Base-by-base conservation (phyloP, 768 basidiomycete species). In the Panaeolus papilionaceus region DNA sequence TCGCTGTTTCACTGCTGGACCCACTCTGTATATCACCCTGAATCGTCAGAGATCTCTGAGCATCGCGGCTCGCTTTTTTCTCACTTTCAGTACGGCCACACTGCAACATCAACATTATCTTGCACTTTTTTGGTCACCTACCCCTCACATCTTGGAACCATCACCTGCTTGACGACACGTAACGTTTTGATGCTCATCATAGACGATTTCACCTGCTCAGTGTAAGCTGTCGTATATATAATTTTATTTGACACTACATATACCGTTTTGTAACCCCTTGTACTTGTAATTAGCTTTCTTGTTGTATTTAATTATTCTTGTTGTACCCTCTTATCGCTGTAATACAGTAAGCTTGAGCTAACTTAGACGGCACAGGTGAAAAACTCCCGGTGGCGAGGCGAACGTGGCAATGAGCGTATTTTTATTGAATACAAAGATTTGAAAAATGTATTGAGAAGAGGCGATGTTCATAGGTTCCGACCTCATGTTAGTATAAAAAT, bases 81-180 rank as follows among this genome's bases (percentile, higher is more conserved):
- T 63, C 26, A 20, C 47, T 39, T 42, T 9, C 20, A 38, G 45
- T 62, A 47, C 38, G 75, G 70, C 71, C 20, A 23, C 26, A 20
- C 9, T 18, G 14, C 47, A 51, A 11, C 47, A 23, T 51, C 47
- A 26, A 26, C 4, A 20, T 51, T 26, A 51, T 23, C 54, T 37
- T 33, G 54, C 54, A 58, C n/a, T 33, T 58, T 33, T 58, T 58
- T 58, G 26, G 33, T 16, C 26, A 14, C 54, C 14, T 28, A 33
- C 8, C 14, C 26, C 7, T 33, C 28, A 54, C 28, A 58, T 28
- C 54, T 33, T 58, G 54, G 54, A 37, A 33, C 33, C 26, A n/a
- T 23, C 33, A 23, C 54, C 18, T 33, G 28, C 5, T 7, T 12
- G 3, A 33, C 54, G 28, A 58, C 28, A 12, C 14, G 28, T 58